These are phyloP conservation scores for Elongisporangium anandrum DNA, from an alignment of 352 stramenopile genomes.

Conservation along the genomic window DNA sequence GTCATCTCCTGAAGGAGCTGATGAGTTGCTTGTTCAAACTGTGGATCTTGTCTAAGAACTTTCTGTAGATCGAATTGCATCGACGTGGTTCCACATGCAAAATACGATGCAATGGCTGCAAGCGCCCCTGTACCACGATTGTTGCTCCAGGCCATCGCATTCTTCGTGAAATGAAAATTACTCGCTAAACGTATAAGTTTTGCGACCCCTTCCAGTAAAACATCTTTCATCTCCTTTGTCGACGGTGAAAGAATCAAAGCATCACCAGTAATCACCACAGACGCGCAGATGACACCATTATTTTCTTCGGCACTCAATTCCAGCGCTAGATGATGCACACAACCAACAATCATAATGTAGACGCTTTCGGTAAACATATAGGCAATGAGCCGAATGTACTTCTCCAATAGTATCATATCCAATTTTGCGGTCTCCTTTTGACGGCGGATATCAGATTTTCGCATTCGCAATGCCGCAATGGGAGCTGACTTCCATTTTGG, in stretches of 20 bases:
- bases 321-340: constrained; percentile 23
- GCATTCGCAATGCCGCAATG: constrained; percentile 34
- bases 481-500: constrained; percentile 61
- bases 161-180: constrained; percentile 66
- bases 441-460: constrained; percentile 20
- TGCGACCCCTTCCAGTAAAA: constrained; percentile 47
- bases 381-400: constrained; percentile 53
- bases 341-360: constrained; percentile 57
- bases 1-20: constrained; percentile 26
- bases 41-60: constrained; percentile 31
- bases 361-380: constrained; percentile 73
- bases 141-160: constrained; percentile 47
- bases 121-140: constrained; percentile 40
- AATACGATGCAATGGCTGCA: constrained; percentile 26
- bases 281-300: constrained; percentile 36
- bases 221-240: constrained; percentile 37
- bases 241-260: constrained; percentile 39
- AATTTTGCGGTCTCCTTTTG: constrained; percentile 39
- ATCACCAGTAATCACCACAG: constrained; percentile 39
- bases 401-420: constrained; percentile 42
- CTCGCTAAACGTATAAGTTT: constrained; percentile 45
- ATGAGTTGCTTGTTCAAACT: constrained; percentile 34
- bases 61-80: constrained; percentile 43
- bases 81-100: constrained; percentile 12
- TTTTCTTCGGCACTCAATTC: constrained; percentile 38